Percentiles rank a stretch among this genome's conserved stretches.
Evolutionary conservation across 2,329 filamentous ascomycete genomes (phyloP).

Genomic region (Aspergillus brunneoviolaceus): DNA sequence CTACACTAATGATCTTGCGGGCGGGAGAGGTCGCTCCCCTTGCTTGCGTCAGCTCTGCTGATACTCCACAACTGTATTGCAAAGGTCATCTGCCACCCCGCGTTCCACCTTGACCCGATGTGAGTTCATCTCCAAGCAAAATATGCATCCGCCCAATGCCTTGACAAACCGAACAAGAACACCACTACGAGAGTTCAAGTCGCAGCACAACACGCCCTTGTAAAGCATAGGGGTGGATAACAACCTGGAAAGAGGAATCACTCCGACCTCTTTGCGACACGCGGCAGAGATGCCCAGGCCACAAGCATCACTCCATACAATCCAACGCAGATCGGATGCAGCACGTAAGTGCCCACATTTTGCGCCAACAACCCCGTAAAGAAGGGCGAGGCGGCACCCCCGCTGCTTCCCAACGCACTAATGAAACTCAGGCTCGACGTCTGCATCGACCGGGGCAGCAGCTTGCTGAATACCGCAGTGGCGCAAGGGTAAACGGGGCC

Average conservation of each 20-base stretch:
- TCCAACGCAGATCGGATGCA: constrained; percentile 57
- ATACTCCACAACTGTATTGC: background rate
- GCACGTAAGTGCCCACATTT: constrained; percentile 48
- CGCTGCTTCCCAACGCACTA: constrained; percentile 43
- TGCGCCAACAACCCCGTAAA: constrained; percentile 52
- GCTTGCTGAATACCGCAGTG: constrained; percentile 60
- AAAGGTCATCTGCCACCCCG: background rate
- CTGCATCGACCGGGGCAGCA: constrained; percentile 38
- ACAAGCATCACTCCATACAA: constrained; percentile 55
- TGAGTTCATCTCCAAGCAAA: background rate
- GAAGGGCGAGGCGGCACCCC: constrained; percentile 47
- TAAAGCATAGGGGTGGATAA: background rate
- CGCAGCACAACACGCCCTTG: background rate
- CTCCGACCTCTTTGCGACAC: constrained; percentile 51
- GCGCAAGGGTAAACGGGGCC: constrained; percentile 79
- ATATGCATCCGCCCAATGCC: too few relatives aligned
- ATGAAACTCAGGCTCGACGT: constrained; percentile 41
- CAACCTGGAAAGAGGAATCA: constrained; percentile 20
- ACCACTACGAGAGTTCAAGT: background rate
- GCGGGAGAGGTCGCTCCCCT: background rate
- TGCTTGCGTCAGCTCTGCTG: background rate
- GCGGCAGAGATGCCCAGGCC: constrained; percentile 54
- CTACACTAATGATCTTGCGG: background rate
- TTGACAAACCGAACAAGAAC: background rate
- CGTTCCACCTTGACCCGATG: background rate